These are phyloP conservation scores for Phanerochaete sordida DNA, from an alignment of 768 basidiomycete genomes.

Conservation along the genomic window DNA sequence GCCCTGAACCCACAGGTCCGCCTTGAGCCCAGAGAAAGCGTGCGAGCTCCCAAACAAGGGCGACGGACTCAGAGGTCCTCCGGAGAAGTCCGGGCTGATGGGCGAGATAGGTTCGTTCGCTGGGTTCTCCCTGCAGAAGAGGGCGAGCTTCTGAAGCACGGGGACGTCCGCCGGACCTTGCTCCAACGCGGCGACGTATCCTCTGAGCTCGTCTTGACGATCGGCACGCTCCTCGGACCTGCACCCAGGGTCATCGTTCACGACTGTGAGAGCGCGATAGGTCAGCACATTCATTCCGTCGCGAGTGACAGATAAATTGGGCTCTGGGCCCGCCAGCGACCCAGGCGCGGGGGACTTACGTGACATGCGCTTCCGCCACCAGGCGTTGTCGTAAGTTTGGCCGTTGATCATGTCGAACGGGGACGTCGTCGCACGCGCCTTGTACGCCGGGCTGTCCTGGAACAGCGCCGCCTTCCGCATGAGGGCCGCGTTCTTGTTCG, in stretches of 20 bases:
- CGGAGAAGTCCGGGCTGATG: slow-evolving; percentile 46
- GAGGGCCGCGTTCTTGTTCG: slow-evolving; percentile 51
- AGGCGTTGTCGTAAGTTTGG: slow-evolving; percentile 65
- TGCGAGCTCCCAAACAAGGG: slow-evolving; percentile 42
- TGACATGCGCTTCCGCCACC: slow-evolving; percentile 80
- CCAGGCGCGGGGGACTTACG: slow-evolving; percentile 41
- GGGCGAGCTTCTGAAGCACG: slow-evolving; percentile 62
- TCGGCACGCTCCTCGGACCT: slow-evolving; percentile 37
- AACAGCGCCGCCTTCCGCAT: slow-evolving; percentile 77
- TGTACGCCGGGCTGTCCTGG: slow-evolving; percentile 72
- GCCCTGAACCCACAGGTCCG: slow-evolving; percentile 71
- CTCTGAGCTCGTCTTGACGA: slow-evolving; percentile 36
- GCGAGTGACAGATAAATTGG: neutral
- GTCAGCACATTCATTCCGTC: slow-evolving; percentile 17
- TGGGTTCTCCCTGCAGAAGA: slow-evolving; percentile 60
- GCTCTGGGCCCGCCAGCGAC: neutral
- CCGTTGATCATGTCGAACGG: slow-evolving; percentile 69
- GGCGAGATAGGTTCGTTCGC: slow-evolving; percentile 51
- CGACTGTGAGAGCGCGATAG: slow-evolving; percentile 30
- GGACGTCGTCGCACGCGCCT: slow-evolving; percentile 43
- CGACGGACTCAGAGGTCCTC: slow-evolving; percentile 51
- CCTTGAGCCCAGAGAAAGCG: slow-evolving; percentile 41
- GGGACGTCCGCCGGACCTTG: slow-evolving; percentile 46
- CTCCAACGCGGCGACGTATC: slow-evolving; percentile 51
- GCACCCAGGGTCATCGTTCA: slow-evolving; percentile 46